phyloP scores from a whole-genome alignment of 148 eudicot genomes.

The Bassia scoparia region DNA sequence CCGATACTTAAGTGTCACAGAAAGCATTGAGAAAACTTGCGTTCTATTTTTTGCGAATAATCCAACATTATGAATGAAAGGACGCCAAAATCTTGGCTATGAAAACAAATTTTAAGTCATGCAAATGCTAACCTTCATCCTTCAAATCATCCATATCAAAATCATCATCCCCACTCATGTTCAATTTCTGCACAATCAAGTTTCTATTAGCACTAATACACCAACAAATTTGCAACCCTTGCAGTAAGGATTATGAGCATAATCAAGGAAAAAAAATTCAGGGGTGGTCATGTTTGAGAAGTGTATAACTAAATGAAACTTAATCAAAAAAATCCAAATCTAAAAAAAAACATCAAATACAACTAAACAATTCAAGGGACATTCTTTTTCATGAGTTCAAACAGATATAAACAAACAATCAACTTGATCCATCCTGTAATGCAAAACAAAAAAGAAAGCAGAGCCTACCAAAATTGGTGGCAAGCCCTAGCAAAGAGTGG shows the following conservation, averaged over 20 bases:
- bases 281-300: neutral
- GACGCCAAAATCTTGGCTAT: neutral
- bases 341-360: no score
- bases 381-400: no score
- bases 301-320: neutral
- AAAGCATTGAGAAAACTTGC: neutral
- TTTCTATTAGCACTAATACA: neutral
- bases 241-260: neutral
- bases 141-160: conserved; percentile 39
- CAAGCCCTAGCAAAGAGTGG: no score
- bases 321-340: no score
- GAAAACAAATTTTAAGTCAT: neutral
- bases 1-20: neutral
- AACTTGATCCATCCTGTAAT: no score
- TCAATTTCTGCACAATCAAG: conserved; percentile 43
- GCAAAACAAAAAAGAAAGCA: no score
- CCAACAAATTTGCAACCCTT: neutral
- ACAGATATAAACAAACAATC: no score
- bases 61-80: neutral
- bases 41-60: no score
- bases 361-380: no score
- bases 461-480: no score
- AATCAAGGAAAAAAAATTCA: neutral
- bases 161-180: conserved; percentile 64
- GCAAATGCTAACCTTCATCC: conserved; percentile 35